A percentile compares a stretch with the other conserved stretches of the same genome.
These are phyloP conservation scores for Heliocybe sulcata DNA, from an alignment of 1,284 basidiomycete genomes.

Conservation along the genomic window DNA sequence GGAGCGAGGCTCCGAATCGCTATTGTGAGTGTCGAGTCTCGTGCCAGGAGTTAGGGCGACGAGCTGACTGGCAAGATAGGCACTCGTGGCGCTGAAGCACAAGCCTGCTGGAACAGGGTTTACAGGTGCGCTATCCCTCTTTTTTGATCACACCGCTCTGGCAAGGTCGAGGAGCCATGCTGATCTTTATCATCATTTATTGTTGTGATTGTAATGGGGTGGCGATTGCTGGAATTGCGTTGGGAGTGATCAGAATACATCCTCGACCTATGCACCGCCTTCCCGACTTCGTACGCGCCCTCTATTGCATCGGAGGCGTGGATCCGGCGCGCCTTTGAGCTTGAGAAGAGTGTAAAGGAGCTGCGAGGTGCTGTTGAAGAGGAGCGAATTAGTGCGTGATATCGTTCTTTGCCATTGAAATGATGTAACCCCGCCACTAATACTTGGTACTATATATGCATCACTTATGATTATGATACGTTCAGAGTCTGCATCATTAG, in stretches of 20 bases:
- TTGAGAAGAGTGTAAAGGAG: slow-evolving; percentile 33
- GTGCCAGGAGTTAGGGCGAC: neutral
- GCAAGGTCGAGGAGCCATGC: too few species aligned
- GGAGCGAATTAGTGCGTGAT: slow-evolving; percentile 32
- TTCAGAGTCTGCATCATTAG: neutral
- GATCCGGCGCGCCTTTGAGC: slow-evolving; percentile 34
- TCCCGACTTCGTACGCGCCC: neutral
- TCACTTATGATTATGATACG: neutral
- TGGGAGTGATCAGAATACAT: neutral
- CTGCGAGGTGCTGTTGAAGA: slow-evolving; percentile 28
- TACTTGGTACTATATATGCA: neutral
- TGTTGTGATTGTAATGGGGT: neutral
- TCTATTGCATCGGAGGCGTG: slow-evolving; percentile 32
- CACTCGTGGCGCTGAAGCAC: neutral
- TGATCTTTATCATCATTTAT: too few species aligned
- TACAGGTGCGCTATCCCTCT: neutral
- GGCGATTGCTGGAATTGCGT: neutral
- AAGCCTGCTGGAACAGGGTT: neutral
- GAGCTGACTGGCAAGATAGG: neutral
- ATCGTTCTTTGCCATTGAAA: neutral
- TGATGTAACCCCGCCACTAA: too few species aligned
- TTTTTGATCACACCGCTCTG: too few species aligned
- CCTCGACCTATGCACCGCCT: neutral
- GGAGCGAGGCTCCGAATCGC: neutral
- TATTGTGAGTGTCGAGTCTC: neutral